phyloP scores from a whole-genome alignment of 2,329 filamentous ascomycete genomes.

The Claviceps spartinae region DNA sequence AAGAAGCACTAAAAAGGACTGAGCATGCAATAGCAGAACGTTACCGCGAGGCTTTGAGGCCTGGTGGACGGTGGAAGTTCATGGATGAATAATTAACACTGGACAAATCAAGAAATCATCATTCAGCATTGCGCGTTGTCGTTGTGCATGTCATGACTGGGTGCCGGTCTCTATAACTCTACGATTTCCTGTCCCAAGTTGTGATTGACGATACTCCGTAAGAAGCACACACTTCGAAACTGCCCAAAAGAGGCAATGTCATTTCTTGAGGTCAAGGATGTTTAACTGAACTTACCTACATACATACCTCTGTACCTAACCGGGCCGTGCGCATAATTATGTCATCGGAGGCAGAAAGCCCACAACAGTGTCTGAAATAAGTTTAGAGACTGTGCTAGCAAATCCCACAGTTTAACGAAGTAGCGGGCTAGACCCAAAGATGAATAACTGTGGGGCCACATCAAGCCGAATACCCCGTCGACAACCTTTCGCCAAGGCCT shows the following conservation, averaged over 20 bases:
- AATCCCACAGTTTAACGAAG: neutral
- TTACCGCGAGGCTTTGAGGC: constrained; percentile 68
- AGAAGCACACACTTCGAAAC: too few relatives aligned
- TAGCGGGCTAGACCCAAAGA: neutral
- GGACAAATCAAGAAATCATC: neutral
- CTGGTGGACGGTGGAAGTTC: constrained; percentile 66
- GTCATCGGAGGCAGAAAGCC: neutral
- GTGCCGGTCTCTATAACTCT: neutral
- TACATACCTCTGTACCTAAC: neutral
- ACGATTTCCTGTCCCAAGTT: neutral
- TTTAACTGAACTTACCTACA: neutral
- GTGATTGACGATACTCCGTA: neutral
- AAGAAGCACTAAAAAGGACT: constrained; percentile 50
- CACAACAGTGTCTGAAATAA: neutral
- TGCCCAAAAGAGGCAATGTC: too few relatives aligned
- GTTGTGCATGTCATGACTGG: neutral
- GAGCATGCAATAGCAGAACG: constrained; percentile 55
- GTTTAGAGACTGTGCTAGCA: neutral
- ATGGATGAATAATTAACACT: constrained; percentile 53
- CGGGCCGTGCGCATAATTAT: neutral
- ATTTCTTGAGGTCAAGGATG: too few relatives aligned
- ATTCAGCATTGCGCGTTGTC: neutral
- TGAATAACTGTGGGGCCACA: neutral
- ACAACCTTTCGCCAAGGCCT: neutral
- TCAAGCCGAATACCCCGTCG: neutral